Evolutionary conservation across 2,329 filamentous ascomycete genomes (phyloP).

Genomic region (Fusarium sulawesiense): DNA sequence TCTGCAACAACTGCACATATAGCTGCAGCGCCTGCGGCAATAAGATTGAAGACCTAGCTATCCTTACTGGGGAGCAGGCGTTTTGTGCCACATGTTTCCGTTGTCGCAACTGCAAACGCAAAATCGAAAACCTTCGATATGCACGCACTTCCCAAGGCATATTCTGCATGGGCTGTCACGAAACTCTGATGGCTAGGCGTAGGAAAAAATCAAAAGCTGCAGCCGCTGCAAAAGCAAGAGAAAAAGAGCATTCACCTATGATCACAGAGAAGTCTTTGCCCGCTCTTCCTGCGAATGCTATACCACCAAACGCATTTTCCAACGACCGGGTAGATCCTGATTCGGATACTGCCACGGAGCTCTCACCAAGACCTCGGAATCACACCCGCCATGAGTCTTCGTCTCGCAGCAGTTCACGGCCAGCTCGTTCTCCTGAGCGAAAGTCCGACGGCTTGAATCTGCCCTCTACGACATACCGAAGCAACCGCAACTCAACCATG

Average conservation of each 20-base stretch:
- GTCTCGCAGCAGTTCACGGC: slow-evolving; percentile 65
- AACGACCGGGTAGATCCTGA: slow-evolving; percentile 68
- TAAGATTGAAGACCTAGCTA: slow-evolving; percentile 98
- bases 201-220: slow-evolving; percentile 85
- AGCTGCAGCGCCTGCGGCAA: slow-evolving; percentile 96
- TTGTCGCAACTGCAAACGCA: slow-evolving; percentile 97
- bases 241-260: slow-evolving; percentile 73
- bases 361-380: slow-evolving; percentile 71
- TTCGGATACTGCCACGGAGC: slow-evolving; percentile 75
- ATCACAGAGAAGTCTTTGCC: slow-evolving; percentile 93
- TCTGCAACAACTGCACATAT: slow-evolving; percentile 99
- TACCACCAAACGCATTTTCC: slow-evolving; percentile 72
- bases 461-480: slow-evolving; percentile 81
- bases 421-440: slow-evolving; percentile 67
- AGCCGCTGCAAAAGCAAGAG: slow-evolving; percentile 67
- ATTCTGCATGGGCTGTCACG: slow-evolving; percentile 99
- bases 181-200: slow-evolving; percentile 92
- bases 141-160: slow-evolving; percentile 97
- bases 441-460: slow-evolving; percentile 73
- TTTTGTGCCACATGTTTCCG: slow-evolving; percentile 98
- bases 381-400: slow-evolving; percentile 66
- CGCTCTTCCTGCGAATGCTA: slow-evolving; percentile 83
- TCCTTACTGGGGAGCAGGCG: slow-evolving; percentile 96
- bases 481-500: slow-evolving; percentile 78
- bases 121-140: slow-evolving; percentile 98